Evolutionary conservation across 148 eudicot species (phyloP), one percentile per base, ranked within the genome.

Genomic region (Arbutus unedo): DNA sequence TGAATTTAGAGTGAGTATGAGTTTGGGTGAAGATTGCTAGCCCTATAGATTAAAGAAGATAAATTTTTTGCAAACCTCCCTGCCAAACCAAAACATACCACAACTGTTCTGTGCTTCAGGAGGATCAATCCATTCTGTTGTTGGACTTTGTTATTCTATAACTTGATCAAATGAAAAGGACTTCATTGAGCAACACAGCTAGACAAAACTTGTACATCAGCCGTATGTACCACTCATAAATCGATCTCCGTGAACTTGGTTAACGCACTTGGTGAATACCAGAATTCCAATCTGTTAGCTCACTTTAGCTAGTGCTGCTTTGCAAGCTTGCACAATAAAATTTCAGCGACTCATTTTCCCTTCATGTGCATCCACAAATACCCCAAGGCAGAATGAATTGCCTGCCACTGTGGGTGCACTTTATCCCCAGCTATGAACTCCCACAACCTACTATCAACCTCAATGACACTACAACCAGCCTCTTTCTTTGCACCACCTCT

Each of bases 401-500:
- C 83, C 47, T 80, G 84, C 87, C 82, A 81, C 80, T 87, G 83
- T 66, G 93, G 90, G 79, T 91, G 94, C 83, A 70, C 47, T 56
- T 76, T 81, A 79, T 90, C 91, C 49, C 94, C 98, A 50, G 94
- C 90, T 77, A 91, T 44, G 74, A 93, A 93, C 85, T 92, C 94
- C 83, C 85, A 88, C 77, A 93, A 86, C 85, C 79, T 82, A 54
- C 93, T 86, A 81, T 89, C 82, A 76, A 88, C 82, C 86, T 93
- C 95, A 70, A 93, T 89, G 71, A 85, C 86, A 89, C 97, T 95
- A 81, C 87, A 91, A 59, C 98, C 95, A 45, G 87, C 88, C 88
- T 93, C 95, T 87, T 95, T 95, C 85, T 88, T 95, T 19, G 91
- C 93, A 50, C 94, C 94, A 82, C 83, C 88, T 48, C 11, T 77